Evolutionary conservation across 805 yeast genomes (phyloP).

Genomic region (Ogataea henricii): DNA sequence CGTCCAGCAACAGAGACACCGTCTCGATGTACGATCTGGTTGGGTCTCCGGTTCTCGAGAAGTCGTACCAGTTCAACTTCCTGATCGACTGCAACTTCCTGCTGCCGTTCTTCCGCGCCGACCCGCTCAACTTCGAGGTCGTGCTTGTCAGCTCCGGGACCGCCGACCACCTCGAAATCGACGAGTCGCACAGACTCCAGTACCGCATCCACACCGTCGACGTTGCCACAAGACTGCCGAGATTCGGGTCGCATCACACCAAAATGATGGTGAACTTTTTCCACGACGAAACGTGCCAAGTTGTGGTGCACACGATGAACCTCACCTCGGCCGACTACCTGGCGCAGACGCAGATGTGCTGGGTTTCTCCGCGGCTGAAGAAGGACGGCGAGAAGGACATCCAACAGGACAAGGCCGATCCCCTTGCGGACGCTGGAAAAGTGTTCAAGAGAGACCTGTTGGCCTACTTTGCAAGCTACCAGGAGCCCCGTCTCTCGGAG

Average conservation of each 20-base stretch:
- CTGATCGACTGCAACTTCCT: conserved; percentile 33
- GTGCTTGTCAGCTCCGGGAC: conserved; percentile 33
- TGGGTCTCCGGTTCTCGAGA: conserved; percentile 24
- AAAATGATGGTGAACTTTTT: conserved; percentile 65
- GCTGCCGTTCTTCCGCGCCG: conserved; percentile 23
- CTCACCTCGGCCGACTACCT: conserved; percentile 54
- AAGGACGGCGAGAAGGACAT: conserved; percentile 3
- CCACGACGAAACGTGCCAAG: conserved; percentile 45
- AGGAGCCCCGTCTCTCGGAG: conserved; percentile 28
- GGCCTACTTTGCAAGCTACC: conserved; percentile 48
- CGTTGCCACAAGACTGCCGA: conserved; percentile 31
- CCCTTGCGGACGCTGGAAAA: conserved; percentile 20
- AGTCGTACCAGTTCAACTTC: conserved; percentile 38
- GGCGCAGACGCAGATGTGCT: conserved; percentile 64
- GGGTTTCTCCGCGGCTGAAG: conserved; percentile 55
- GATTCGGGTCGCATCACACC: conserved; percentile 59
- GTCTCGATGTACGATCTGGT: conserved; percentile 31
- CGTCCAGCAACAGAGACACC: conserved; percentile 28
- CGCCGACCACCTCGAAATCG: conserved; percentile 32
- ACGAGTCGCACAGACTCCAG: conserved; percentile 31
- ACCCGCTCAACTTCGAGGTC: conserved; percentile 23
- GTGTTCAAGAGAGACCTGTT: conserved; percentile 48
- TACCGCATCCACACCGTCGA: conserved; percentile 30
- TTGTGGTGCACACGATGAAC: conserved; percentile 63
- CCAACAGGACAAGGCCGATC: conserved; percentile 7